Conservation (phyloP, 768 basidiomycete species). For the Boletus rufocinnamomeus region DNA sequence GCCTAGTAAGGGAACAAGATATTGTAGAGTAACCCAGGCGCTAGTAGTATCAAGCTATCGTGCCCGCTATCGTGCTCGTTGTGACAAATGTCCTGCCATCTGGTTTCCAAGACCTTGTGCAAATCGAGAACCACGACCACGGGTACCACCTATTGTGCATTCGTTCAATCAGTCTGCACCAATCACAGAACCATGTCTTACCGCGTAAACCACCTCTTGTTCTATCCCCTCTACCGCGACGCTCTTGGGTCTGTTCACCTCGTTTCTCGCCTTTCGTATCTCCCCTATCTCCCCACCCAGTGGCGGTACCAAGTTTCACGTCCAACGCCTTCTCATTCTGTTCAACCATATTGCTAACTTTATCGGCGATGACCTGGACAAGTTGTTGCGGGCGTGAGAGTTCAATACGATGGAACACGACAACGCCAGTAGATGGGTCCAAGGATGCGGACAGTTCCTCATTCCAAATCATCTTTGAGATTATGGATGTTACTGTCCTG, state of each 20-base stretch:
- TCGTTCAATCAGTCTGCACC: slow-evolving; percentile 1
- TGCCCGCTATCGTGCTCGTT: slow-evolving; percentile 27
- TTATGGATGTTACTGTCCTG: slow-evolving; percentile 75
- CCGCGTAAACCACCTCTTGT: slow-evolving; percentile 59
- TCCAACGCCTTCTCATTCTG: slow-evolving; percentile 92
- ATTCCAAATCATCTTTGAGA: slow-evolving; percentile 99
- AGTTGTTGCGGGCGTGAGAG: slow-evolving; percentile 86
- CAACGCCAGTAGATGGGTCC: slow-evolving; percentile 86
- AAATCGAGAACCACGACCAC: slow-evolving; percentile 79
- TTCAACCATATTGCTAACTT: slow-evolving; percentile 82
- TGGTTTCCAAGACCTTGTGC: slow-evolving; percentile 82
- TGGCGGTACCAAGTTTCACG: slow-evolving; percentile 69
- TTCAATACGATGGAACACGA: slow-evolving; percentile 93
- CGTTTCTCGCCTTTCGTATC: slow-evolving; percentile 70
- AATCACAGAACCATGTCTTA: slow-evolving; percentile 31
- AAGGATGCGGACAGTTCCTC: slow-evolving; percentile 93
- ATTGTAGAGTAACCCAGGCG: slow-evolving; percentile 1
- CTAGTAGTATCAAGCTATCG: slow-evolving; percentile 17
- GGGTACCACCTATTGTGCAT: slow-evolving; percentile 50
- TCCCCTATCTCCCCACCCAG: slow-evolving; percentile 55
- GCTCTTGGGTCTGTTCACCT: slow-evolving; percentile 76
- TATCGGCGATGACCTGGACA: slow-evolving; percentile 87
- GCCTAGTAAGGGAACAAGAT: slow-evolving; percentile 1
- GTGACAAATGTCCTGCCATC: slow-evolving; percentile 49
- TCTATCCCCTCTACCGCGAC: slow-evolving; percentile 70